Evolutionary conservation across 2,329 filamentous ascomycete species (phyloP), one percentile per base, ranked within the genome.

Genomic region (Graphium sp.): DNA sequence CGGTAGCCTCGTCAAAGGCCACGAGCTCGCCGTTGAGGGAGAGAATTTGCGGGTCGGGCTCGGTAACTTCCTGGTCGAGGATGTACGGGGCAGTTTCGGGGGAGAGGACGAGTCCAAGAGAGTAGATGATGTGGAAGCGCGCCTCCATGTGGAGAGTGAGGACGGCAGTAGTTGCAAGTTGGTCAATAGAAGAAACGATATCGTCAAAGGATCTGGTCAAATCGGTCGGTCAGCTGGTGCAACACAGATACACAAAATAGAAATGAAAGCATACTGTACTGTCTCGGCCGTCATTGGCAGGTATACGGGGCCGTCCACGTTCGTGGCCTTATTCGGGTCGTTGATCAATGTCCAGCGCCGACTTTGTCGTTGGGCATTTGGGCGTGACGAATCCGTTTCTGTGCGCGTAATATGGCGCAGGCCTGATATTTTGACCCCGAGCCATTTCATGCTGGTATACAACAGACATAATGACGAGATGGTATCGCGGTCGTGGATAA

Each of bases 361-460:
- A 34, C 77, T 70, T 41, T 66, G 49, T 35, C 60, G 62, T 10
- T 61, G 53, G 26, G 69, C 41, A 19, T 55, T 60, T 21, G 62
- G 61, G 23, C 62, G 54, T 37, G 72, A 66, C 18, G 71, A 72
- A 48, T 83, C 72, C 21, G 70, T 67, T 25, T 80, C 72, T 35
- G 77, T 72, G 29, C 66, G 62, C 13, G 81, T 87, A 42, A 94
- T 83, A 44, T 87, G 75, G 23, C 89, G 71, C 30, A 98, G 62
- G 32, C 80, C 64, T n/a, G 65, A 58, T 23, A 92, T 73, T 53
- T 87, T 89, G 40, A 76, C 76, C 13, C 80, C 74, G 20, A 98
- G 69, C 89, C 89, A 98, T 59, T 91, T 89, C 83, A 95, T 92
- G 56, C 85, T 94, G 28, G 85, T 94, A 50, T 93, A 91, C 20